Evolutionary conservation across 768 basidiomycete species (phyloP).

Genomic region (Boletus sensibilis): DNA sequence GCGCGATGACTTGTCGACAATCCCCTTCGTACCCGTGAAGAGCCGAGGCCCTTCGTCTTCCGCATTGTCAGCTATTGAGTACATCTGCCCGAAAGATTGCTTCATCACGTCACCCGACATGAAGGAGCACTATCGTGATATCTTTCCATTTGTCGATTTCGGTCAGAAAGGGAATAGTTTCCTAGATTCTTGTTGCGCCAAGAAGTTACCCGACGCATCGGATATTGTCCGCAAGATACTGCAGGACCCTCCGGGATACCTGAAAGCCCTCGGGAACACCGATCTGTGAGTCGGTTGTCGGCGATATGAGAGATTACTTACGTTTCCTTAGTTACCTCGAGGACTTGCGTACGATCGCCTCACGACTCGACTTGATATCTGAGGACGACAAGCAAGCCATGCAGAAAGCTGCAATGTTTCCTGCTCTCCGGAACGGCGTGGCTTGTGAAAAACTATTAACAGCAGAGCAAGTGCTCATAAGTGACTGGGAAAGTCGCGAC

Average conservation of each 20-base stretch:
- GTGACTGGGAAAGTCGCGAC: conserved; percentile 12
- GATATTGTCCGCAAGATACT: conserved; percentile 13
- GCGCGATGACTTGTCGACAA: conserved; percentile 5
- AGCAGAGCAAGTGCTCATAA: conserved; percentile 11
- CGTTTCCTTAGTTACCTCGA: conserved; percentile 6
- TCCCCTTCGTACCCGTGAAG: conserved; percentile 14
- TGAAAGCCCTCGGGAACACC: neutral
- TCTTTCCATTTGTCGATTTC: conserved; percentile 18
- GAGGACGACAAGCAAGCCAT: conserved; percentile 10
- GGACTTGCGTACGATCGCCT: conserved; percentile 15
- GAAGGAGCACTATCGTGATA: conserved; percentile 7
- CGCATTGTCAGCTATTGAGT: neutral
- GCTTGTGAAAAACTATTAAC: neutral
- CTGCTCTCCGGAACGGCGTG: neutral
- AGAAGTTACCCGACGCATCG: conserved; percentile 12
- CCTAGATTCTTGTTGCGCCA: conserved; percentile 13
- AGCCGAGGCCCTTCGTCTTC: neutral
- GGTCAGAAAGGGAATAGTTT: conserved; percentile 11
- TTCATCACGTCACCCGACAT: conserved; percentile 5
- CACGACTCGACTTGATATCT: conserved; percentile 7
- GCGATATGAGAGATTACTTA: conserved; percentile 2
- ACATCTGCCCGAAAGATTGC: conserved; percentile 12
- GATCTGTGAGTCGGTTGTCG: conserved; percentile 1
- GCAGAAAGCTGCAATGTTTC: conserved; percentile 11
- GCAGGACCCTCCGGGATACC: conserved; percentile 5